phyloP scores from a whole-genome alignment of 1,284 basidiomycete species.

The Volvariella surrecta region DNA sequence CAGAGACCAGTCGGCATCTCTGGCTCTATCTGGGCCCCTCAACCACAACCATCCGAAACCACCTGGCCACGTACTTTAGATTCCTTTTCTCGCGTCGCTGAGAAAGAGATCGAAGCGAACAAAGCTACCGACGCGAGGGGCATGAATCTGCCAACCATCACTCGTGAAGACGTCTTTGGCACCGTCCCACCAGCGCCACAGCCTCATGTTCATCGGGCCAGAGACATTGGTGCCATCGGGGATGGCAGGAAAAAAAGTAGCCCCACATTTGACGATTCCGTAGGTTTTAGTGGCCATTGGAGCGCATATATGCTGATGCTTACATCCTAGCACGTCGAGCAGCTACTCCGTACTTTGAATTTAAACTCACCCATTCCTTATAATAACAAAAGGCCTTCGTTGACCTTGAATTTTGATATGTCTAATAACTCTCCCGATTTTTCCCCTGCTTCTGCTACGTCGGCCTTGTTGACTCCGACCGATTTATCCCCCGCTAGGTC shows the following conservation, averaged over 20 bases:
- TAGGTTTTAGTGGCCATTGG: constrained; percentile 23
- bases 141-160: constrained; percentile 22
- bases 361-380: constrained; percentile 61
- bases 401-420: constrained; percentile 33
- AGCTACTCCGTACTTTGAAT: constrained; percentile 65
- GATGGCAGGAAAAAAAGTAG: constrained; percentile 60
- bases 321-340: constrained; percentile 56
- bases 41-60: constrained; percentile 54
- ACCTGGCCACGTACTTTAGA: constrained; percentile 60
- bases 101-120: constrained; percentile 22
- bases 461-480: constrained; percentile 56
- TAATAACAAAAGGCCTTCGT: constrained; percentile 30
- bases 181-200: constrained; percentile 33
- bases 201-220: constrained; percentile 24
- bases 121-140: constrained; percentile 13
- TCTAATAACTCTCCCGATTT: constrained; percentile 51
- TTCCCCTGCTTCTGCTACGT: constrained; percentile 58
- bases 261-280: constrained; percentile 46
- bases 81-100: constrained; percentile 42
- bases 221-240: constrained; percentile 62
- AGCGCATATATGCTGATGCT: constrained; percentile 15
- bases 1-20: constrained; percentile 24
- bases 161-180: constrained; percentile 58
- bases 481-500: constrained; percentile 57
- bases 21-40: constrained; percentile 71